phyloP scores from a whole-genome alignment of 331 rosid genomes.

The Quercus phellos region DNA sequence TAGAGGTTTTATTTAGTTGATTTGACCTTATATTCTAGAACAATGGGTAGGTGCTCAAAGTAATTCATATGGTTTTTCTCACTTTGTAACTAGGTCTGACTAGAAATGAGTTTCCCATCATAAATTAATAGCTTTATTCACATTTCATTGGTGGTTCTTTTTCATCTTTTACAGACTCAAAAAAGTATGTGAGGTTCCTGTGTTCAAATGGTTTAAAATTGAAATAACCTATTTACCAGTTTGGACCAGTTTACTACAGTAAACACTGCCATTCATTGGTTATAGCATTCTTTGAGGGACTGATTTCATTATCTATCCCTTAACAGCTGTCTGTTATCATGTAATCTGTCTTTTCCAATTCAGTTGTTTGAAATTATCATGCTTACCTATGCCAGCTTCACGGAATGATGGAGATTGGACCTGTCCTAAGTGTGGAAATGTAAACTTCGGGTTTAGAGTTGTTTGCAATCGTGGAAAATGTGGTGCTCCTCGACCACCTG shows the following conservation, averaged over 20 bases:
- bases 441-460: conserved; percentile 45
- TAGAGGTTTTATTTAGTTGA: neutral
- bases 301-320: neutral
- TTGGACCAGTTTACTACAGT: neutral
- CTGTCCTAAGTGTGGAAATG: conserved; percentile 43
- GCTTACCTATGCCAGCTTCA: conserved; percentile 20
- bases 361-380: neutral
- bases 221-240: too few species aligned
- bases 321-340: neutral
- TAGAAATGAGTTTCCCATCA: neutral
- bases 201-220: neutral
- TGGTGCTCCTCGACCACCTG: conserved; percentile 36
- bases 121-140: neutral
- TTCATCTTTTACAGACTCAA: neutral
- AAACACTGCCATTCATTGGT: neutral
- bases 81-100: neutral
- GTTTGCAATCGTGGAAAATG: conserved; percentile 44
- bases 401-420: conserved; percentile 52
- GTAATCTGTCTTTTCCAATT: neutral
- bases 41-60: neutral
- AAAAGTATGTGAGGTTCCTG: neutral
- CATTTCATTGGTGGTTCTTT: neutral
- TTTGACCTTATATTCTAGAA: neutral
- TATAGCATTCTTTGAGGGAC: neutral
- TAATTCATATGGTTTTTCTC: neutral